Conservation (phyloP, 768 basidiomycete species). For the Clavulina sp. region DNA sequence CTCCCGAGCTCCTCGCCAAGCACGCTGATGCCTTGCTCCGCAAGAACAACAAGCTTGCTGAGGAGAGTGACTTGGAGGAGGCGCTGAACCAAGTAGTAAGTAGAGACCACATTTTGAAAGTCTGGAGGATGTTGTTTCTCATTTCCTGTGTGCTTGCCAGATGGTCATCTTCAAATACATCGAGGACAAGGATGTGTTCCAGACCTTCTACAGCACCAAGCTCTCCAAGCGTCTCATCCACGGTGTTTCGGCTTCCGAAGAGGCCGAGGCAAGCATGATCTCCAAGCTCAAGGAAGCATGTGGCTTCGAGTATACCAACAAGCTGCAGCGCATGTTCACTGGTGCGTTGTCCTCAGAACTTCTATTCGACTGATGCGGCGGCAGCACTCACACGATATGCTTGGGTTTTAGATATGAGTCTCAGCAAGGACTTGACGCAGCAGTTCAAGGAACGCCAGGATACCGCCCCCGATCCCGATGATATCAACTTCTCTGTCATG, state of each 20-base stretch:
- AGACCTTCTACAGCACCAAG: conserved; percentile 91
- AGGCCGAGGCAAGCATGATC: conserved; percentile 95
- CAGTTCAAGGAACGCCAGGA: conserved; percentile 89
- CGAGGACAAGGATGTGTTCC: conserved; percentile 98
- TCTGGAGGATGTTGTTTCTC: neutral
- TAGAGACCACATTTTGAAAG: conserved; percentile 6
- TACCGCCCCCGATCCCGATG: conserved; percentile 48
- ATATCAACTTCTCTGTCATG: conserved; percentile 83
- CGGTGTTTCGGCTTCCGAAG: conserved; percentile 81
- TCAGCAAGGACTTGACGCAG: conserved; percentile 90
- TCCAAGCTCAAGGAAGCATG: conserved; percentile 92
- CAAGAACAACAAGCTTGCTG: conserved; percentile 90
- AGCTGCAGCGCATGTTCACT: conserved; percentile 92
- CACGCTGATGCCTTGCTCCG: conserved; percentile 77
- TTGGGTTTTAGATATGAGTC: conserved; percentile 57
- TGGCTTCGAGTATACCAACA: conserved; percentile 93
- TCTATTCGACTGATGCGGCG: neutral
- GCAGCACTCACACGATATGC: conserved; percentile 7
- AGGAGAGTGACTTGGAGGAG: conserved; percentile 79
- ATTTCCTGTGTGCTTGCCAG: conserved; percentile 24
- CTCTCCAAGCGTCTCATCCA: conserved; percentile 85
- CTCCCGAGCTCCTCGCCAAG: conserved; percentile 82
- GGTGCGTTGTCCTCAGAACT: conserved; percentile 27
- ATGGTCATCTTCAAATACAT: conserved; percentile 98
- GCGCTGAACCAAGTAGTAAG: conserved; percentile 80